Conservation (phyloP, 2,329 filamentous ascomycete species). For the Arthroderma sp. region DNA sequence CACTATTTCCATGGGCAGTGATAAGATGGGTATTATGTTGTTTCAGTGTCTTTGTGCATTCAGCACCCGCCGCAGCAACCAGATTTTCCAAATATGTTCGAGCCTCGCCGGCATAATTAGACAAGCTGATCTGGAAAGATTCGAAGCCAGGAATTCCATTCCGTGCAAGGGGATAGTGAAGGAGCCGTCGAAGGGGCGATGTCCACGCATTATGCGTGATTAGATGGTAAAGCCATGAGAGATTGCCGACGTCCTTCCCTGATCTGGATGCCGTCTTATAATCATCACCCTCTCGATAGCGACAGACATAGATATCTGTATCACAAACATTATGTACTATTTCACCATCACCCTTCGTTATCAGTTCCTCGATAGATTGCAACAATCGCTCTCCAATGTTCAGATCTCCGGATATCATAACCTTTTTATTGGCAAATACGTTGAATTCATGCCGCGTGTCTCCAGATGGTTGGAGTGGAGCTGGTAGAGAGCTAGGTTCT, state of each 20-base stretch:
- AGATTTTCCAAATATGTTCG: conserved; percentile 88
- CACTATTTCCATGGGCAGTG: conserved; percentile 75
- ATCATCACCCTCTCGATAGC: conserved; percentile 67
- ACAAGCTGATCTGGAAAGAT: conserved; percentile 67
- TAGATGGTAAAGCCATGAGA: conserved; percentile 86
- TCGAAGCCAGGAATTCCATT: conserved; percentile 69
- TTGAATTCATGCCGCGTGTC: conserved; percentile 42
- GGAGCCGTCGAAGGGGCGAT: conserved; percentile 63
- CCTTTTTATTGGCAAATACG: conserved; percentile 63
- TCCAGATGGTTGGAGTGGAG: conserved; percentile 14
- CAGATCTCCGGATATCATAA: conserved; percentile 67
- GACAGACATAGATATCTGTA: conserved; percentile 75
- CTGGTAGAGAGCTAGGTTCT: conserved; percentile 29
- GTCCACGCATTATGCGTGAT: conserved; percentile 85
- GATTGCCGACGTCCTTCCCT: conserved; percentile 75
- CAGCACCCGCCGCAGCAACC: conserved; percentile 67
- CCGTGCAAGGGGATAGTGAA: conserved; percentile 79
- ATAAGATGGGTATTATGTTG: conserved; percentile 92
- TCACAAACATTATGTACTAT: conserved; percentile 52
- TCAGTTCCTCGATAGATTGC: conserved; percentile 55
- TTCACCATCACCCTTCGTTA: conserved; percentile 56
- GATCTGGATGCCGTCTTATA: conserved; percentile 64
- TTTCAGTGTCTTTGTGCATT: conserved; percentile 90
- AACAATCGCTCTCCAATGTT: conserved; percentile 53
- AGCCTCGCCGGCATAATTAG: conserved; percentile 92